A percentile compares a stretch with the other conserved stretches of the same genome.
Evolutionary conservation across 306 rosid genomes (phyloP).

Genomic region (Malus sieversii): DNA sequence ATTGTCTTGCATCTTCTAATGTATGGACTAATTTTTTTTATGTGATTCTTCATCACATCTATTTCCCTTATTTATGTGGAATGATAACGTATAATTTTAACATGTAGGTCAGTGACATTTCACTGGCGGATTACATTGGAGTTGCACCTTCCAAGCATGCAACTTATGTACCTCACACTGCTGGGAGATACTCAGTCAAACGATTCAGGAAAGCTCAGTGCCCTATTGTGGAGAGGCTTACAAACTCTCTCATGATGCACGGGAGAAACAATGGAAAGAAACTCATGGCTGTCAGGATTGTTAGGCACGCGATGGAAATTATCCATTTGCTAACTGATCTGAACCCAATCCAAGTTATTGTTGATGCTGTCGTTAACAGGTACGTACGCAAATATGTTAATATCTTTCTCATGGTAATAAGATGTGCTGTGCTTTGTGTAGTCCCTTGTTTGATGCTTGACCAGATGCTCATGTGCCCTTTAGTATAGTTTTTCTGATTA

Average conservation of each 20-base stretch:
- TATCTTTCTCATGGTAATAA: not conserved
- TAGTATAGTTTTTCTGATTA: not conserved
- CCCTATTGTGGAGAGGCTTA: slow-evolving; percentile 28
- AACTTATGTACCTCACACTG: slow-evolving; percentile 26
- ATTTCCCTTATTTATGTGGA: not conserved
- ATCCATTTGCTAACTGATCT: slow-evolving; percentile 29
- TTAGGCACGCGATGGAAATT: slow-evolving; percentile 31
- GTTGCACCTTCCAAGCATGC: slow-evolving; percentile 19
- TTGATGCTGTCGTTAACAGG: slow-evolving; percentile 31
- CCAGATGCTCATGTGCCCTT: not conserved
- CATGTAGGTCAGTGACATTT: not conserved
- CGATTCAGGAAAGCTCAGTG: slow-evolving; percentile 12
- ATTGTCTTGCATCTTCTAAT: not conserved
- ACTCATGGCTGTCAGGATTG: slow-evolving; percentile 23
- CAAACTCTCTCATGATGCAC: slow-evolving; percentile 29
- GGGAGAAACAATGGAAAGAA: slow-evolving; percentile 29
- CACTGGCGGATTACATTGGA: slow-evolving; percentile 22
- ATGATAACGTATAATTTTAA: not conserved
- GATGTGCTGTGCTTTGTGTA: not conserved
- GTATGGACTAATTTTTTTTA: not conserved
- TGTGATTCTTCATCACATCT: too few relatives aligned
- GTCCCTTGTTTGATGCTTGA: not conserved
- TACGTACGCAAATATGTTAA: not conserved
- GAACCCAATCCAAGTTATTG: slow-evolving; percentile 34
- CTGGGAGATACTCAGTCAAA: slow-evolving; percentile 25